Evolutionary conservation across 306 rosid species (phyloP).

Genomic region (Dalbergia cochinchinensis): DNA sequence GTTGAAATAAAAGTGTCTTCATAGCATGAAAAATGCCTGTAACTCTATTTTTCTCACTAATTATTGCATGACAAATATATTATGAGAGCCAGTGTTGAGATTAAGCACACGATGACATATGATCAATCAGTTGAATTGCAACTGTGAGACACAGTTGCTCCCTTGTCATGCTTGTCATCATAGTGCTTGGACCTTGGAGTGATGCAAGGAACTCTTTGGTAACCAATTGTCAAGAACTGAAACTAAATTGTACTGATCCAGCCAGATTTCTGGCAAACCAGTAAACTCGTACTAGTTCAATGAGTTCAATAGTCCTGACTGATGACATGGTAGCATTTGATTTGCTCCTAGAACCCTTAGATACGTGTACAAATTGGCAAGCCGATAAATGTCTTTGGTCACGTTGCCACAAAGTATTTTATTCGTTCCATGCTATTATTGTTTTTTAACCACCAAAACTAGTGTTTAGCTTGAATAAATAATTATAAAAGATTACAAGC

Average conservation of each 20-base stretch:
- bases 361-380: background rate
- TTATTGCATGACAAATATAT: background rate
- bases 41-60: background rate
- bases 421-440: too few species aligned
- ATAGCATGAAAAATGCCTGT: constrained; percentile 8
- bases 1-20: background rate
- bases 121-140: background rate
- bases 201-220: background rate
- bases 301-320: background rate
- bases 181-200: background rate
- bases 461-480: too few species aligned
- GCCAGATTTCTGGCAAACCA: background rate
- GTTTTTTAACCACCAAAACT: too few species aligned
- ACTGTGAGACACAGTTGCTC: background rate
- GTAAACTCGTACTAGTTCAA: background rate
- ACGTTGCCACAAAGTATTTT: background rate
- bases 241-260: background rate
- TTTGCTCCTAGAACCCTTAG: background rate
- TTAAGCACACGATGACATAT: background rate
- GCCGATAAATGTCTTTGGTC: background rate
- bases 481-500: background rate
- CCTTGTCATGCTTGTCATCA: constrained; percentile 1
- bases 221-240: background rate
- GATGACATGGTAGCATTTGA: background rate
- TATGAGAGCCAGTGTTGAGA: constrained; percentile 6